A percentile compares a stretch with the other conserved stretches of the same genome.
These are phyloP conservation scores for Sinapis alba DNA, from an alignment of 441 rosid genomes.

Conservation along the genomic window DNA sequence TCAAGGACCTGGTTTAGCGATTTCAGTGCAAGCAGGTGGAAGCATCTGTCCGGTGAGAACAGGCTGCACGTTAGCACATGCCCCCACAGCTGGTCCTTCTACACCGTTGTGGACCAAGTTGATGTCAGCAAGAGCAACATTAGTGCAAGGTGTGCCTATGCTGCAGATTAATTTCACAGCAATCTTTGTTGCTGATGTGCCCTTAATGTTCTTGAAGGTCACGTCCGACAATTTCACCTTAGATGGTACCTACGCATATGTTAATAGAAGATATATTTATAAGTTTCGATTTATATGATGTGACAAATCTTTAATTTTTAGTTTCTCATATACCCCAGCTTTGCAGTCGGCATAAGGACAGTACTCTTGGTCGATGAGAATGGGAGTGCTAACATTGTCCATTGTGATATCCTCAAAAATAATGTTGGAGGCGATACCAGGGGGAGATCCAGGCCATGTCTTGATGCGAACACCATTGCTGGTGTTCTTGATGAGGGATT, in stretches of 20 bases:
- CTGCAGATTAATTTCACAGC: slow-evolving; percentile 54
- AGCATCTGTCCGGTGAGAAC: not conserved
- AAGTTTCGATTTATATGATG: not conserved
- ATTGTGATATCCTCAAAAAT: slow-evolving; percentile 49
- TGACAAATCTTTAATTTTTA: not conserved
- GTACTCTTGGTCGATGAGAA: slow-evolving; percentile 51
- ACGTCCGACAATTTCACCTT: slow-evolving; percentile 45
- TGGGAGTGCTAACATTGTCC: slow-evolving; percentile 43
- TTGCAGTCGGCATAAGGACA: slow-evolving; percentile 44
- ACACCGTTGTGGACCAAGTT: slow-evolving; percentile 43
- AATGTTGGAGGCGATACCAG: slow-evolving; percentile 33
- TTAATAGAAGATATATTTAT: not conserved
- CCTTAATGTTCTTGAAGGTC: slow-evolving; percentile 51
- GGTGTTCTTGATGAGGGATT: slow-evolving; percentile 44
- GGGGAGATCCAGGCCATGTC: slow-evolving; percentile 55
- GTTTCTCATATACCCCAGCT: slow-evolving; percentile 12
- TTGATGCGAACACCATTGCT: slow-evolving; percentile 58
- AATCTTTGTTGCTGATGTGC: slow-evolving; percentile 44
- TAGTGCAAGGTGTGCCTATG: slow-evolving; percentile 45
- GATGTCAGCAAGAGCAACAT: slow-evolving; percentile 41
- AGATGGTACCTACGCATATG: slow-evolving; percentile 41
- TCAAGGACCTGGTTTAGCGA: slow-evolving; percentile 9
- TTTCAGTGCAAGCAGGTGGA: slow-evolving; percentile 36
- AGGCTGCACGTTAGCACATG: slow-evolving; percentile 50
- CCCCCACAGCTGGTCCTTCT: slow-evolving; percentile 36